A percentile compares a stretch with the other conserved stretches of the same genome.
Conservation (phyloP, 306 rosid genomes). For the Vicia villosa region DNA sequence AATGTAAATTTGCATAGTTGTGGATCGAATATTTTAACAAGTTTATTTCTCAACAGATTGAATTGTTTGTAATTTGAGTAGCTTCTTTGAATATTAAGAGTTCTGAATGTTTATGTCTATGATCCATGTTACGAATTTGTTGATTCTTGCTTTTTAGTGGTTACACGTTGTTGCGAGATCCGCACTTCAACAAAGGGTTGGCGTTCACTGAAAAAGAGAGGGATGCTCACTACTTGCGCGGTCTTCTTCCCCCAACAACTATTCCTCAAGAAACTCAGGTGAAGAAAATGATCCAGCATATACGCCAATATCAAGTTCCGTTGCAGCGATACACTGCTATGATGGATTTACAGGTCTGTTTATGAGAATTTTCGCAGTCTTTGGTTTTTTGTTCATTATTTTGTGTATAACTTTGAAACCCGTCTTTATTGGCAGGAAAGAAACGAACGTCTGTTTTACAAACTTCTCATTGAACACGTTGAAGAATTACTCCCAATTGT, state of each 20-base stretch:
- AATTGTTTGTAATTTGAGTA: background rate
- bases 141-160: constrained; percentile 60
- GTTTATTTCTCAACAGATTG: background rate
- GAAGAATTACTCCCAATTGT: constrained; percentile 97
- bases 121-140: background rate
- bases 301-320: constrained; percentile 93
- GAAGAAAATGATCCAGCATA: constrained; percentile 80
- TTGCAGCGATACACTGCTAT: constrained; percentile 90
- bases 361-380: background rate
- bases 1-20: background rate
- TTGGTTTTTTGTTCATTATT: background rate
- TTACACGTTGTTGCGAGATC: constrained; percentile 83
- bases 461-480: constrained; percentile 82
- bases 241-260: constrained; percentile 88
- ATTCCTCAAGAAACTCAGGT: constrained; percentile 91
- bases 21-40: background rate
- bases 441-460: constrained; percentile 86
- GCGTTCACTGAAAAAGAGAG: constrained; percentile 91
- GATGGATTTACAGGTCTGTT: constrained; percentile 98
- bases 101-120: background rate
- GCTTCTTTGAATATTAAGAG: background rate
- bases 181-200: constrained; percentile 95
- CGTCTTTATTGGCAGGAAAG: constrained; percentile 62
- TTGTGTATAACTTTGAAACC: background rate
- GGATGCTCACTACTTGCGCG: constrained; percentile 96